phyloP scores from a whole-genome alignment of 805 yeast genomes.

The Cyberlindnera amylophila region DNA sequence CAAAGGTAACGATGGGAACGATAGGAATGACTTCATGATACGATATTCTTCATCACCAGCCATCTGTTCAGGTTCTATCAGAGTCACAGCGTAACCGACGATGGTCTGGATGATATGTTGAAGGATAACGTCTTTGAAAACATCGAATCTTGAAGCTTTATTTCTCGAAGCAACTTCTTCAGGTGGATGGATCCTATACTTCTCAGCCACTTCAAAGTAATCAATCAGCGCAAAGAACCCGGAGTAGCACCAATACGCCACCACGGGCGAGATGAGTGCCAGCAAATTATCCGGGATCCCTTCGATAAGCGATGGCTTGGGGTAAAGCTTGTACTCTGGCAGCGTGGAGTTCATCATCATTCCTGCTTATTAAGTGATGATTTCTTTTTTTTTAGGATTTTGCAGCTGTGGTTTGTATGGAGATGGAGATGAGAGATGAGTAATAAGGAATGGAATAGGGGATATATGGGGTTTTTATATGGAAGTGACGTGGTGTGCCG shows the following conservation, averaged over 20 bases:
- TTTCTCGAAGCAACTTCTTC: constrained; percentile 78
- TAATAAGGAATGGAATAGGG: too few species aligned
- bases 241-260: constrained; percentile 81
- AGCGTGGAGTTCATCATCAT: constrained; percentile 7
- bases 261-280: constrained; percentile 71
- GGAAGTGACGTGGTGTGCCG: not conserved
- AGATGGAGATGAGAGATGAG: too few species aligned
- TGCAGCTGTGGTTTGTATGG: too few species aligned
- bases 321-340: not conserved
- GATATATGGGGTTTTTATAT: too few species aligned
- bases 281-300: constrained; percentile 70
- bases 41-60: constrained; percentile 49
- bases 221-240: constrained; percentile 73
- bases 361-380: too few species aligned
- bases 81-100: constrained; percentile 55
- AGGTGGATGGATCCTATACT: constrained; percentile 87
- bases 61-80: constrained; percentile 51
- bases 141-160: constrained; percentile 66
- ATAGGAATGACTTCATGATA: constrained; percentile 39
- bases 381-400: too few species aligned
- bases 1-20: constrained; percentile 39
- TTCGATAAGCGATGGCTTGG: constrained; percentile 43
- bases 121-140: constrained; percentile 72
- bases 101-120: constrained; percentile 84
- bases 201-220: constrained; percentile 67